phyloP scores from a whole-genome alignment of 179 eudicot species.

The Heliamphora ciliata region DNA sequence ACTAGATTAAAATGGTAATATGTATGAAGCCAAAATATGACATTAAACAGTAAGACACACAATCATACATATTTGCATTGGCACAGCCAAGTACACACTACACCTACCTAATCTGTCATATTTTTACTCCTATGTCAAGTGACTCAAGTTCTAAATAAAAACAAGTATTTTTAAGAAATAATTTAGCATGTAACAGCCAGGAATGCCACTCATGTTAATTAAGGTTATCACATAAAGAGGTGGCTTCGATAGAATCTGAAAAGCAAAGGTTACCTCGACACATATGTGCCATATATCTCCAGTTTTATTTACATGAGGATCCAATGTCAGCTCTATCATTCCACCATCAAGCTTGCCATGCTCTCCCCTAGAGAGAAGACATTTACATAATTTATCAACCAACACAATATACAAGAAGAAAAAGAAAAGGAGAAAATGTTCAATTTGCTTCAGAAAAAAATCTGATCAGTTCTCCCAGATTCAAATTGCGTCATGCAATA shows the following conservation, averaged over 20 bases:
- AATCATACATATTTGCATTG: not conserved
- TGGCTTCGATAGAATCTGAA: not conserved
- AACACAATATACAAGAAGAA: not conserved
- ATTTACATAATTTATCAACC: not conserved
- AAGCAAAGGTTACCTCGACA: conserved; percentile 48
- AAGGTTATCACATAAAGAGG: conserved; percentile 7
- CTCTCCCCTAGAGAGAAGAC: conserved; percentile 33
- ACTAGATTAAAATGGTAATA: not conserved
- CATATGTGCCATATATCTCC: conserved; percentile 96
- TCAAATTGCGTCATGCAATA: not conserved
- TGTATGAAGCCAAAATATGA: conserved; percentile 4
- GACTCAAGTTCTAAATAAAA: not conserved
- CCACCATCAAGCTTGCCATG: conserved; percentile 30
- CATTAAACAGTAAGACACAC: not conserved
- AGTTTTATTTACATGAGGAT: conserved; percentile 63
- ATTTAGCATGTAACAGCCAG: not conserved
- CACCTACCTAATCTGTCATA: not conserved
- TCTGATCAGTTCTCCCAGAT: not conserved
- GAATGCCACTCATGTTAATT: not conserved
- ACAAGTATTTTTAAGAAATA: not conserved
- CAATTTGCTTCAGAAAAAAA: not conserved
- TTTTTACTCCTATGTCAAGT: not conserved
- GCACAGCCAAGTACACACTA: not conserved
- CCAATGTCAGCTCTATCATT: conserved; percentile 64
- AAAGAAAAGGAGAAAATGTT: not conserved